Evolutionary conservation across 2,329 filamentous ascomycete genomes (phyloP), one percentile per base, ranked within the genome.

Genomic region (Boeremia lycopersici): DNA sequence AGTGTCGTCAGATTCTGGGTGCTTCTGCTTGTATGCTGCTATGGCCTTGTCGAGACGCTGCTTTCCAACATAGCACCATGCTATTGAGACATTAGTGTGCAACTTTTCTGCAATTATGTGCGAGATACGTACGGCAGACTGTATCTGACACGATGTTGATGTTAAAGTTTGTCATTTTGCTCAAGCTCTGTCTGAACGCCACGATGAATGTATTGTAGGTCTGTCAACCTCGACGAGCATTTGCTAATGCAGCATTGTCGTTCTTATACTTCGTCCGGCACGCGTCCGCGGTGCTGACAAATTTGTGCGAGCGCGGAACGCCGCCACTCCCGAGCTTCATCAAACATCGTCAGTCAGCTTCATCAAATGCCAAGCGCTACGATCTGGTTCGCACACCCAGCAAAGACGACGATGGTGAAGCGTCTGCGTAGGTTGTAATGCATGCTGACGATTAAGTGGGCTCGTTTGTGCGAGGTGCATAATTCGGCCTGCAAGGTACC

Each of bases 121-220:
- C 10, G 9, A 8, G n/a, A 23, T 2, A 65, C 79, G 67, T 79
- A 84, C 63, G 90, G 89, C 91, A 96, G 64, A 95, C 84, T 2
- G 86, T 89, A 77, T 96, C 92, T n/a, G 85, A 90, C 54, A 92
- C 86, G 41, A 74, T 84, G 55, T 88, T 85, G 75, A 96, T 89
- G 58, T 86, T 84, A 78, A 93, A 90, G 66, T 86, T 85, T 17
- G 74, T 75, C 74, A 76, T 76, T 50, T 45, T 74, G 61, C 60
- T 63, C 29, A 74, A 15, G 48, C 57, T 72, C 48, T 58, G 39
- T 68, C 49, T 67, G 61, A 74, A 68, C 55, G 72, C 72, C 72
- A 74, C 63, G 56, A 51, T 73, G 71, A 62, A 62, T 41, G 35
- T 57, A 6, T 33, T 45, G 17, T 30, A 19, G 25, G 34, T 35